These are phyloP conservation scores for Glaciozyma martinii DNA, from an alignment of 768 basidiomycete genomes.

Conservation along the genomic window DNA sequence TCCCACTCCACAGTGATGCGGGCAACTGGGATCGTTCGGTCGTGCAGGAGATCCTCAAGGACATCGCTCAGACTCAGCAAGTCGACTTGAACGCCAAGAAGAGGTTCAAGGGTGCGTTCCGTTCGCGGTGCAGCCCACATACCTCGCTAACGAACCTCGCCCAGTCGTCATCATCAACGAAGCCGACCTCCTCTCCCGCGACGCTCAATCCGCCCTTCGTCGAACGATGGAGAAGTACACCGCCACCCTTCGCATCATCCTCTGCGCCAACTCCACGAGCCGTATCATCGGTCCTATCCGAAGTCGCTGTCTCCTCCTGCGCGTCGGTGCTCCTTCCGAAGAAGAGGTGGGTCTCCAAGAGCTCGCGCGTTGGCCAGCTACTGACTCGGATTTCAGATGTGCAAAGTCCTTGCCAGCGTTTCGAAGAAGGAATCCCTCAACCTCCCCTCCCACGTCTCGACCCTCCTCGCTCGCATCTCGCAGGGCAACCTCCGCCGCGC, in stretches of 20 bases:
- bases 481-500: constrained; percentile 91
- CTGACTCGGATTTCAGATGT: constrained; percentile 52
- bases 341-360: constrained; percentile 54
- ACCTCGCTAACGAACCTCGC: neutral
- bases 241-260: constrained; percentile 90
- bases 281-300: constrained; percentile 94
- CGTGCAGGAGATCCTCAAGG: constrained; percentile 92
- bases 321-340: constrained; percentile 75
- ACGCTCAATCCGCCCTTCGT: constrained; percentile 92
- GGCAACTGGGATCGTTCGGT: constrained; percentile 91
- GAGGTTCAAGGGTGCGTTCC: constrained; percentile 73
- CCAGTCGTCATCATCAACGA: constrained; percentile 97
- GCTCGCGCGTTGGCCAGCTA: too few relatives aligned
- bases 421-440: constrained; percentile 69
- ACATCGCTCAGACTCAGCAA: constrained; percentile 97
- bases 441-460: constrained; percentile 65
- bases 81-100: constrained; percentile 93
- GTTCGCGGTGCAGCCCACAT: neutral
- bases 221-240: constrained; percentile 99
- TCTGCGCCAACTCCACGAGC: constrained; percentile 91
- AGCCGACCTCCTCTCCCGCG: constrained; percentile 85
- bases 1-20: constrained; percentile 58
- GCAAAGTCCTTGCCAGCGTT: constrained; percentile 64
- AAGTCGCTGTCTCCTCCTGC: constrained; percentile 84
- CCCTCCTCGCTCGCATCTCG: constrained; percentile 69